Evolutionary conservation across 192 early-diverging fungal species (phyloP), one percentile per base, ranked within the genome.

Genomic region (Mortierella alpina): DNA sequence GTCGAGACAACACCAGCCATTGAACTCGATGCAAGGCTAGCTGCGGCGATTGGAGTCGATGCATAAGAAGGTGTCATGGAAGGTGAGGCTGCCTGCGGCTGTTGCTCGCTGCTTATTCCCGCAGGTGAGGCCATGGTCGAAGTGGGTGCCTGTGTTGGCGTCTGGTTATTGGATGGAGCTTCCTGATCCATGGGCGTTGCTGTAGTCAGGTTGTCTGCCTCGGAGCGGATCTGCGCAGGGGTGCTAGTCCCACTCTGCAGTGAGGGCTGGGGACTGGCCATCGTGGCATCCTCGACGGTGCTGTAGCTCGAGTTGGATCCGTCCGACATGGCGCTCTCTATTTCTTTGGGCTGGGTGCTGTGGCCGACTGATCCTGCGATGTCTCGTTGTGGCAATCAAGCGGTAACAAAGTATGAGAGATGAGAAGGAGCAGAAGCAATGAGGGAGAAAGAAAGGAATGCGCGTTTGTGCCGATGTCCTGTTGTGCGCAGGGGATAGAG

Each of bases 201-300:
- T 11, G 68, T 31, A 1, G 62, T 78, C 57, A 64, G 14, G 18
- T 50, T 65, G 50, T 64, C 39, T 8, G 62, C 42, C 11, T 72
- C 70, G 0, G 71, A 73, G 63, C 39, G 50, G n/a, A 22, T 22
- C 12, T 70, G 69, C 20, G 65, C 61, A 39, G 77, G 70, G 4
- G 77, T 72, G 42, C 66, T 59, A 46, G 70, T 56, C 14, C 67
- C 74, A 15, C 74, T 76, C 14, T 66, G 48, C 9, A 49, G 65
- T 9, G 70, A 68, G 18, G 14, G 52, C 53, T 47, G 59, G 8
- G 76, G 76, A 49, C 77, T 80, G 18, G 56, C 77, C 77, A 80
- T 80, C 59, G 55, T 72, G 51, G 66, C 49, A 55, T 80, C 77
- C 70, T 80, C 77, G 66, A 64, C 50, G 5, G 77, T 72, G 60